Conservation (phyloP, 139 green algal species). For the Trebouxia sp. region DNA sequence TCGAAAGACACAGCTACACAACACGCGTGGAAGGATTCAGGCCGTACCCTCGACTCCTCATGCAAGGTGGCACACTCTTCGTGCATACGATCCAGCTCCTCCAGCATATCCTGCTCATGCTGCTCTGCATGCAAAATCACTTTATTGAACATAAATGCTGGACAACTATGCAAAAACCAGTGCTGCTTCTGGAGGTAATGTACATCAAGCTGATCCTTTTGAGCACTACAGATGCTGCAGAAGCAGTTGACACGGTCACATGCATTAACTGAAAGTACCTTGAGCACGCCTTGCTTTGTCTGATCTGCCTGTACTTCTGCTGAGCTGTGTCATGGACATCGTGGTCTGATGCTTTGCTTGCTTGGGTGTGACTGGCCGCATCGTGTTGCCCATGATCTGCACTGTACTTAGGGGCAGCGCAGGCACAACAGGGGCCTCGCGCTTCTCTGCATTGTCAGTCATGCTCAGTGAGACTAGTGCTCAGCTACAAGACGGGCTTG, state of each 20-base stretch:
- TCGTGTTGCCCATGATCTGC: not conserved
- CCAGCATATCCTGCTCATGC: slow-evolving; percentile 23
- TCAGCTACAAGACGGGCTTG: not conserved
- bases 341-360: not conserved
- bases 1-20: too few species aligned
- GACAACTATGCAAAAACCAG: too few species aligned
- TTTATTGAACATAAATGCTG: too few species aligned
- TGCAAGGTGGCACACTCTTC: slow-evolving; percentile 12
- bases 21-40: not conserved
- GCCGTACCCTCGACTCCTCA: not conserved
- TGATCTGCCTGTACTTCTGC: slow-evolving; percentile 3
- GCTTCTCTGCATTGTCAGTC: not conserved
- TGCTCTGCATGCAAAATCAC: not conserved
- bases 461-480: not conserved
- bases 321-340: slow-evolving; percentile 8
- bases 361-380: not conserved
- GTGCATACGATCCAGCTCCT: slow-evolving; percentile 12
- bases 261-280: not conserved
- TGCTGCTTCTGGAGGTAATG: too few species aligned
- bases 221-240: not conserved
- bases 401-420: not conserved
- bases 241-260: not conserved
- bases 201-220: not conserved
- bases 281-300: slow-evolving; percentile 14
- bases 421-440: not conserved